Evolutionary conservation across 108 stramenopile genomes (phyloP).

Genomic region (Chaetoceros tenuissimus): DNA sequence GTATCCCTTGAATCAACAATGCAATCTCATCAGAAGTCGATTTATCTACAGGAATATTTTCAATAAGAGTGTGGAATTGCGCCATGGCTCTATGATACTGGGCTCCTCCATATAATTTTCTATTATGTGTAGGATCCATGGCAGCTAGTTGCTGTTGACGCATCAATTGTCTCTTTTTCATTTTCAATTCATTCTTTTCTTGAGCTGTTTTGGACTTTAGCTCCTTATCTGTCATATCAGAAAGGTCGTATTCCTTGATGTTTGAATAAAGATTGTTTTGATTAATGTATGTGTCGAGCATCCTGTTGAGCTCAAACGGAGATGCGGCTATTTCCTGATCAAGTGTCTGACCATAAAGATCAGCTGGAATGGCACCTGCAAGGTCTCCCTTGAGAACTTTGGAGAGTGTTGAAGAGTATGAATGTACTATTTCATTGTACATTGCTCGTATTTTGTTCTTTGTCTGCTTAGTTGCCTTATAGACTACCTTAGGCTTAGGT

Average conservation of each 20-base stretch:
- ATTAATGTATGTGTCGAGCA: no score
- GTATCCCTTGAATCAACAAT: conserved; percentile 15
- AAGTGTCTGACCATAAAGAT: conserved; percentile 19
- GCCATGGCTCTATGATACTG: conserved; percentile 19
- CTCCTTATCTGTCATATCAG: not conserved
- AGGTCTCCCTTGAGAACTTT: conserved; percentile 8
- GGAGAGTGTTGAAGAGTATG: not conserved
- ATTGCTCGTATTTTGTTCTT: not conserved
- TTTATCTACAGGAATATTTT: conserved; percentile 5
- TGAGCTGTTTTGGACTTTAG: not conserved
- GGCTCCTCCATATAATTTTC: conserved; percentile 19
- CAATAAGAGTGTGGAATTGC: conserved; percentile 11
- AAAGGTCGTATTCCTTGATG: not conserved
- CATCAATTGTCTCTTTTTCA: no score
- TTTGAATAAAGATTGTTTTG: conserved; percentile 5
- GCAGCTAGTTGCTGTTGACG: conserved; percentile 6
- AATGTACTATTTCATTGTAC: not conserved
- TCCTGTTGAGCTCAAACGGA: no score
- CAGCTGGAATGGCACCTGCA: conserved; percentile 13
- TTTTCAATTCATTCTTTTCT: not conserved
- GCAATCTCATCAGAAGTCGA: conserved; percentile 17
- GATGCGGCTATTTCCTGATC: conserved; percentile 17
- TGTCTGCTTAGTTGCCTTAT: not conserved
- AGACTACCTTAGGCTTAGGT: no score
- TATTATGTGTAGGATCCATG: conserved; percentile 13